A percentile compares a stretch with the other conserved stretches of the same genome.
Conservation (phyloP, 768 basidiomycete species). For the Tricholoma saponaceum region DNA sequence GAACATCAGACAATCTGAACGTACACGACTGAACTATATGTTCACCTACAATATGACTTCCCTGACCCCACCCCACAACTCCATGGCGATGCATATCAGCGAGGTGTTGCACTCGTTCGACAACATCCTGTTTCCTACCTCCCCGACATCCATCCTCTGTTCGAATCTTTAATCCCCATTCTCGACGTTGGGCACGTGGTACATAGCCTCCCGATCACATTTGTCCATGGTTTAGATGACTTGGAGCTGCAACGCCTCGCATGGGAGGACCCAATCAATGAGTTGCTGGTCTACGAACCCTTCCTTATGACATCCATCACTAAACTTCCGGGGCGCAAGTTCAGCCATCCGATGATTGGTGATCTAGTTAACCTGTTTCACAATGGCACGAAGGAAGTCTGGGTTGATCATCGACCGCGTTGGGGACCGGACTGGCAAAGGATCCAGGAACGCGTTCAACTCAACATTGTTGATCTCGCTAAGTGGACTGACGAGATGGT, state of each 20-base stretch:
- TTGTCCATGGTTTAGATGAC: neutral
- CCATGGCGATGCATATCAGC: neutral
- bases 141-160: neutral
- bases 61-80: no score
- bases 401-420: no score
- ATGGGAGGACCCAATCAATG: neutral
- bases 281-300: neutral
- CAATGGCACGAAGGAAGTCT: neutral
- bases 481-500: constrained; percentile 6
- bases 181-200: neutral
- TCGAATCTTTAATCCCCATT: neutral
- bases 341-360: neutral
- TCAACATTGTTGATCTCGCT: neutral
- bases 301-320: neutral
- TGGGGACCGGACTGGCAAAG: neutral
- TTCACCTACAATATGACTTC: neutral
- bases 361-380: neutral
- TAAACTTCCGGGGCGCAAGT: neutral
- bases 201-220: neutral
- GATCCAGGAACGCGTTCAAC: neutral
- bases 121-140: neutral
- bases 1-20: constrained; percentile 14
- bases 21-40: neutral
- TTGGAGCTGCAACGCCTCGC: neutral
- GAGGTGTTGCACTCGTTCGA: neutral